A percentile compares a stretch with the other conserved stretches of the same genome.
These are phyloP conservation scores for Geotrichum aggregatum DNA, from an alignment of 1,139 yeast genomes.

Conservation along the genomic window DNA sequence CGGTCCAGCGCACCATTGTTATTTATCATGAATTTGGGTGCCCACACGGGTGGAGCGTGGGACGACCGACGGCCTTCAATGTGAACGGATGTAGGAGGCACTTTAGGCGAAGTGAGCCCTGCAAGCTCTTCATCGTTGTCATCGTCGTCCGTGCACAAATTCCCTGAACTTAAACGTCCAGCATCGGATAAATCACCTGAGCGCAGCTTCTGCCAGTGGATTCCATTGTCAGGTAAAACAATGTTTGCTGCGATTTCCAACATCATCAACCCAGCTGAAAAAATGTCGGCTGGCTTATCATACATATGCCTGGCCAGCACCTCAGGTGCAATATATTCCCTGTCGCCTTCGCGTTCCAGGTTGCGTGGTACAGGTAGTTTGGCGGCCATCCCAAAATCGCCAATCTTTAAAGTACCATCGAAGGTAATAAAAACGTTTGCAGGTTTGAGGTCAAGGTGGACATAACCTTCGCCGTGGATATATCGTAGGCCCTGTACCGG, in stretches of 20 bases:
- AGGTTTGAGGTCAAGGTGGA: constrained; percentile 89
- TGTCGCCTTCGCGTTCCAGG: constrained; percentile 90
- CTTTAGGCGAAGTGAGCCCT: constrained; percentile 9
- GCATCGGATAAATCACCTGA: constrained; percentile 96
- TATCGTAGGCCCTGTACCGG: constrained; percentile 57
- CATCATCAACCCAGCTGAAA: constrained; percentile 85
- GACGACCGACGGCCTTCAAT: constrained; percentile 7
- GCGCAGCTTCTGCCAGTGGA: constrained; percentile 93
- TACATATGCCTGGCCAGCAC: constrained; percentile 76
- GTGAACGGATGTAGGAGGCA: constrained; percentile 5
- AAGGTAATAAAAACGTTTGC: constrained; percentile 91
- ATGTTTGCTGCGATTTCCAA: constrained; percentile 96
- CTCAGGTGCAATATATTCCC: constrained; percentile 97
- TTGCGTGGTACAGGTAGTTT: constrained; percentile 46
- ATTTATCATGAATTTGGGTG: constrained; percentile 75
- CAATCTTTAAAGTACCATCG: constrained; percentile 85
- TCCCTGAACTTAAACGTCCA: constrained; percentile 75
- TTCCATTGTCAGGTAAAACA: constrained; percentile 90
- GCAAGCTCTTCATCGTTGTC: not conserved
- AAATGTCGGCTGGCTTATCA: constrained; percentile 90
- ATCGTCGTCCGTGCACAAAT: constrained; percentile 35
- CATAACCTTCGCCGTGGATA: constrained; percentile 70
- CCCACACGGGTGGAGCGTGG: constrained; percentile 66
- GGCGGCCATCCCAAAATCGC: constrained; percentile 79
- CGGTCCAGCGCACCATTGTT: constrained; percentile 71